Evolutionary conservation across 2,329 filamentous ascomycete genomes (phyloP).

Genomic region (Ophiocordyceps sinensis): DNA sequence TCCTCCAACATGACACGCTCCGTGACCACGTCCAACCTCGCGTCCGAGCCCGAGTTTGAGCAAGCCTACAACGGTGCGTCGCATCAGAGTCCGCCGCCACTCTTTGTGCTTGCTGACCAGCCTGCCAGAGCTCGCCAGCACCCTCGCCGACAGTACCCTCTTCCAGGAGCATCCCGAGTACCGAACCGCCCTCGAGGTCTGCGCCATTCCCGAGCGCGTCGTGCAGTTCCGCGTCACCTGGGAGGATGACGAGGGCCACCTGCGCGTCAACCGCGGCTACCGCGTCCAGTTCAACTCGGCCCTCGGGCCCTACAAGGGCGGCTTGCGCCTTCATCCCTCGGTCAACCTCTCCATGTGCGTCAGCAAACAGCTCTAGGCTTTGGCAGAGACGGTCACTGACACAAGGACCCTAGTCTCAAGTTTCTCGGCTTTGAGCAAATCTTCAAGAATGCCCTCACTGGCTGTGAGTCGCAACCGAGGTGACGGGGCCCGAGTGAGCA

Average conservation of each 20-base stretch:
- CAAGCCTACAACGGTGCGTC: constrained; percentile 84
- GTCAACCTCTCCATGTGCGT: constrained; percentile 57
- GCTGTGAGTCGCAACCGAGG: constrained; percentile 43
- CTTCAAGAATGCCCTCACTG: constrained; percentile 98
- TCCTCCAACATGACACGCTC: constrained; percentile 2
- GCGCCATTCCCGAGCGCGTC: constrained; percentile 82
- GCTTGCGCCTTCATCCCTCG: constrained; percentile 83
- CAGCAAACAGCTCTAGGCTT: background rate
- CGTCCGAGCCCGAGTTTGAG: constrained; percentile 90
- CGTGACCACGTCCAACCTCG: constrained; percentile 63
- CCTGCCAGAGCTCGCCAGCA: constrained; percentile 70
- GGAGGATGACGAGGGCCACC: constrained; percentile 83
- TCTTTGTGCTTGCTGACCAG: constrained; percentile 1
- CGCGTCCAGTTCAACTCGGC: constrained; percentile 98
- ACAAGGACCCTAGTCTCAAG: constrained; percentile 47
- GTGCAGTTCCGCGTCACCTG: constrained; percentile 96
- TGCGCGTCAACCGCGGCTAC: constrained; percentile 89
- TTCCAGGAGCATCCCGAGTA: constrained; percentile 94
- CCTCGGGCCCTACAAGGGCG: constrained; percentile 95
- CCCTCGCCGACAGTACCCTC: constrained; percentile 83
- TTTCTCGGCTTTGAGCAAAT: constrained; percentile 99
- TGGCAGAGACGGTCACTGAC: background rate
- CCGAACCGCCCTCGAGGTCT: constrained; percentile 76
- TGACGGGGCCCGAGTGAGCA: background rate
- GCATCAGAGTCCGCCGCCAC: constrained; percentile 1